phyloP scores from a whole-genome alignment of 768 basidiomycete species.

The Boletus rufocinnamomeus region DNA sequence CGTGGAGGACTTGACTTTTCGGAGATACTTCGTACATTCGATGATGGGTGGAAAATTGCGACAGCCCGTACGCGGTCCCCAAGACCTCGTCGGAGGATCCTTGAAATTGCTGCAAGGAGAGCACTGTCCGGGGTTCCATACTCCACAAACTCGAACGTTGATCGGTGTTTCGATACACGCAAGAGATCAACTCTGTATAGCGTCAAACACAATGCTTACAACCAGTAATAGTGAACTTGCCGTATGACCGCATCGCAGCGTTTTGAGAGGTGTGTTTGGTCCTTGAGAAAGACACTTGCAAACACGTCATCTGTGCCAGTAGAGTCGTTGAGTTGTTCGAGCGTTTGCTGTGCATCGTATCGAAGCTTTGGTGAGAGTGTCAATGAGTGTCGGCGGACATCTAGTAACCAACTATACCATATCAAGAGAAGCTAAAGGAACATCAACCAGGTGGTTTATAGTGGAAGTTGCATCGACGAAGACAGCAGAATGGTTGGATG shows the following conservation, averaged over 20 bases:
- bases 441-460: slow-evolving; percentile 73
- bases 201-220: slow-evolving; percentile 7
- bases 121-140: slow-evolving; percentile 60
- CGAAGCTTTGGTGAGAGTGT: slow-evolving; percentile 52
- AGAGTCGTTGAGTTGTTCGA: slow-evolving; percentile 59
- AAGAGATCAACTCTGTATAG: slow-evolving; percentile 48
- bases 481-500: slow-evolving; percentile 49
- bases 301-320: slow-evolving; percentile 61
- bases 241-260: slow-evolving; percentile 75
- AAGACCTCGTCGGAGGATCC: slow-evolving; percentile 63
- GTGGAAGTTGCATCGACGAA: slow-evolving; percentile 80
- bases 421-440: slow-evolving; percentile 77
- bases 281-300: slow-evolving; percentile 68
- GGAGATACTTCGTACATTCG: slow-evolving; percentile 46
- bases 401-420: slow-evolving; percentile 49
- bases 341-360: slow-evolving; percentile 73
- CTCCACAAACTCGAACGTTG: slow-evolving; percentile 46
- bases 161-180: slow-evolving; percentile 44
- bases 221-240: slow-evolving; percentile 38
- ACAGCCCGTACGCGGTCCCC: slow-evolving; percentile 70
- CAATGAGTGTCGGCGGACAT: background rate
- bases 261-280: slow-evolving; percentile 60
- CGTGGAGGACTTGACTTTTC: slow-evolving; percentile 56
- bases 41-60: slow-evolving; percentile 57
- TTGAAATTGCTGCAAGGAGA: slow-evolving; percentile 52